These are phyloP conservation scores for Pleochaeta shiraiana DNA, from an alignment of 2,329 filamentous ascomycete species.

Conservation along the genomic window DNA sequence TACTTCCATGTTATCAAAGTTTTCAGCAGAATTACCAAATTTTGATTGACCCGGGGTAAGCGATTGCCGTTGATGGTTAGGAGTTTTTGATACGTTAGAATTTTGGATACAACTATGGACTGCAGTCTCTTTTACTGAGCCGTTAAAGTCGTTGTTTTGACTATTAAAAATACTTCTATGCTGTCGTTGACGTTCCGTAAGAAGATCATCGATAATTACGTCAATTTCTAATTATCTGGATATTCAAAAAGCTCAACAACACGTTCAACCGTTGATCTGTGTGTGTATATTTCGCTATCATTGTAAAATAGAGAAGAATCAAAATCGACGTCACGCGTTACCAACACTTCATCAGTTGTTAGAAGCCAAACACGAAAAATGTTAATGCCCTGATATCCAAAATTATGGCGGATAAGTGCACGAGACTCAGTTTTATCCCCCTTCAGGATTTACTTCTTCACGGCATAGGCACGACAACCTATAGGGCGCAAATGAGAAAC, in stretches of 20 bases:
- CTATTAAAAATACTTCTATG: not conserved
- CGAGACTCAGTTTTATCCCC: not conserved
- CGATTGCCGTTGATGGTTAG: not conserved
- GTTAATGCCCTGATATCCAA: not conserved
- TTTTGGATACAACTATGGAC: not conserved
- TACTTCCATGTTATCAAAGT: not conserved
- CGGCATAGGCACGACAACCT: not conserved
- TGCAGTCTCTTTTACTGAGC: not conserved
- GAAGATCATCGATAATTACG: not conserved
- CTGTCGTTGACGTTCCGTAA: not conserved
- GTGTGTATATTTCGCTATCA: not conserved
- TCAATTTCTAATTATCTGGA: not conserved
- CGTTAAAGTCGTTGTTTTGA: not conserved
- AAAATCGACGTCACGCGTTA: not conserved
- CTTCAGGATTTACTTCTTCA: not conserved
- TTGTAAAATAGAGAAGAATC: not conserved
- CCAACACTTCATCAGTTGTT: not conserved
- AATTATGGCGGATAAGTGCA: not conserved
- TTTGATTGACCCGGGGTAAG: not conserved
- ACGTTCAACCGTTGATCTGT: not conserved
- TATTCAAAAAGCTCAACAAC: not conserved
- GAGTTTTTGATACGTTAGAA: not conserved
- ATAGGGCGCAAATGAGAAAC: not conserved
- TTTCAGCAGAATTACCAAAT: not conserved
- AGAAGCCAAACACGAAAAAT: slow-evolving; percentile 1